A percentile compares a stretch with the other conserved stretches of the same genome.
Conservation (phyloP, 768 basidiomycete genomes). For the Multifurca ochricompacta region DNA sequence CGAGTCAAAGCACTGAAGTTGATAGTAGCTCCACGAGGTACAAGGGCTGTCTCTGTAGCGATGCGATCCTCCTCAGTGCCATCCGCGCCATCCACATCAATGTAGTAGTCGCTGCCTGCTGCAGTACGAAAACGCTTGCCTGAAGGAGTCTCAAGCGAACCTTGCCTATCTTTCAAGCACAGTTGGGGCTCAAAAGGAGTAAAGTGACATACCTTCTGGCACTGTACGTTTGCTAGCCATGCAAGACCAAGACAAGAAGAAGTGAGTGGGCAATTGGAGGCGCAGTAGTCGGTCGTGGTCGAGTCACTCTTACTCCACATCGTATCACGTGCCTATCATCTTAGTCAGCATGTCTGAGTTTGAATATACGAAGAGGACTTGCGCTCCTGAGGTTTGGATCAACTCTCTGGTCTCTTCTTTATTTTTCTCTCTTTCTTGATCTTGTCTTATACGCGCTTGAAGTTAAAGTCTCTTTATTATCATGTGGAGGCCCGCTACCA, state of each 20-base stretch:
- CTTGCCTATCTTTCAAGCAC: conserved; percentile 7
- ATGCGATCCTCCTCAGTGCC: conserved; percentile 49
- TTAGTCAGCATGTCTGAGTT: conserved; percentile 19
- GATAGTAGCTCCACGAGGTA: conserved; percentile 73
- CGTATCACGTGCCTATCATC: neutral
- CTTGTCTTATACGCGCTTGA: conserved; percentile 3
- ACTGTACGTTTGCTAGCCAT: conserved; percentile 17
- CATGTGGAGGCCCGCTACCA: conserved; percentile 88
- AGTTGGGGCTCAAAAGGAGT: neutral
- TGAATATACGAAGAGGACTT: conserved; percentile 9
- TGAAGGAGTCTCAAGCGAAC: conserved; percentile 24
- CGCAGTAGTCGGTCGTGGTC: too few relatives aligned
- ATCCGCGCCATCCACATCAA: conserved; percentile 46
- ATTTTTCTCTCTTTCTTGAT: conserved; percentile 16
- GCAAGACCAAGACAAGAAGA: neutral
- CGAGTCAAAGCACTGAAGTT: conserved; percentile 80
- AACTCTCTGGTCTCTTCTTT: conserved; percentile 18
- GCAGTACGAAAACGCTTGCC: conserved; percentile 37
- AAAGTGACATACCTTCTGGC: conserved; percentile 25
- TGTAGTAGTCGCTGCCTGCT: conserved; percentile 50
- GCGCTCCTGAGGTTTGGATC: conserved; percentile 7
- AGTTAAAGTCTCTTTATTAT: conserved; percentile 20
- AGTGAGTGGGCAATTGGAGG: neutral
- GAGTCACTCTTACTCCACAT: neutral
- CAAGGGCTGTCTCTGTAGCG: conserved; percentile 33